These are phyloP conservation scores for Suaeda aralocaspica DNA, from an alignment of 148 eudicot genomes.

Conservation along the genomic window DNA sequence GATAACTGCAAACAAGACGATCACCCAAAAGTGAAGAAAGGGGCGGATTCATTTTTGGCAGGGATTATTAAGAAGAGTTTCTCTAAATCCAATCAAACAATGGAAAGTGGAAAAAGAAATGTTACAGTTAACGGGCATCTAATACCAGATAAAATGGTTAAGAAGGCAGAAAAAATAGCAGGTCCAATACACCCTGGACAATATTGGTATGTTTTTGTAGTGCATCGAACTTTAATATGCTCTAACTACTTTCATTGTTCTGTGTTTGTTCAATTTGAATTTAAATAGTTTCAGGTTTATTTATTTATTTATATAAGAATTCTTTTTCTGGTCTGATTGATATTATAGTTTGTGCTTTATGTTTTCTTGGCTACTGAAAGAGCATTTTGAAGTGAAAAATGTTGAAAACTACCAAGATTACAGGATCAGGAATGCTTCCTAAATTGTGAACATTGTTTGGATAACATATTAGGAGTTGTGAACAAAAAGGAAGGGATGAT, in stretches of 20 bases:
- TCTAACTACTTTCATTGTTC: background rate
- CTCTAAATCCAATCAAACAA: constrained; percentile 37
- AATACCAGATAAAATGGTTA: constrained; percentile 62
- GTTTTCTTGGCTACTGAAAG: background rate
- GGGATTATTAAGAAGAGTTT: constrained; percentile 71
- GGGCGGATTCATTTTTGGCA: constrained; percentile 59
- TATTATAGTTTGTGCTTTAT: background rate
- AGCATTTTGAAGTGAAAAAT: constrained; percentile 6
- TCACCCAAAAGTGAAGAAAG: constrained; percentile 46
- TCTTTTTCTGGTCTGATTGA: background rate
- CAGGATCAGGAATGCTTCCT: no score
- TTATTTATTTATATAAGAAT: no score
- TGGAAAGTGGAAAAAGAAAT: constrained; percentile 45
- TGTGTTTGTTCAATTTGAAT: background rate
- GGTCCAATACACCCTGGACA: constrained; percentile 82
- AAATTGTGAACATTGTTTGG: no score
- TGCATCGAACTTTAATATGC: background rate
- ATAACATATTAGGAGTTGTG: no score
- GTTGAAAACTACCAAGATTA: background rate
- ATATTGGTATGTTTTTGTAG: constrained; percentile 60
- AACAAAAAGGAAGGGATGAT: no score
- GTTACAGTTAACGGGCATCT: constrained; percentile 75
- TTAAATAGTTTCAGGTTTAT: background rate
- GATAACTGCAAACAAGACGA: constrained; percentile 53
- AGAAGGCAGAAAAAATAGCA: constrained; percentile 83